Evolutionary conservation across 2,329 filamentous ascomycete species (phyloP).

Genomic region (Penicillium sp.): DNA sequence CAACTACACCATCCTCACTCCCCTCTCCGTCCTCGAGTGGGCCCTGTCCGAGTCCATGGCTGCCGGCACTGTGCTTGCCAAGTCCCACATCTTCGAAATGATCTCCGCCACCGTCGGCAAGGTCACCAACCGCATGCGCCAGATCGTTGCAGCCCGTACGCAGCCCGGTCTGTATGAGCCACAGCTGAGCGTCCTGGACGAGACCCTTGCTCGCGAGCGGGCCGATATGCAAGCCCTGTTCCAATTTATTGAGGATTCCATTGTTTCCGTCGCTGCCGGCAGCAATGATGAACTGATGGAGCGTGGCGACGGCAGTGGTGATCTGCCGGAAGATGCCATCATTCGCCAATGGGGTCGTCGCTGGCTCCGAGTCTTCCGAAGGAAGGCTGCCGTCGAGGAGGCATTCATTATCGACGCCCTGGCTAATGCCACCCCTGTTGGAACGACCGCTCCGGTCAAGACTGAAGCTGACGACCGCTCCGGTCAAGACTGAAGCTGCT

Average conservation of each 20-base stretch:
- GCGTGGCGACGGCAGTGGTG: slow-evolving; percentile 51
- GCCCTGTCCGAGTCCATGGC: slow-evolving; percentile 65
- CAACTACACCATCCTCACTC: slow-evolving; percentile 92
- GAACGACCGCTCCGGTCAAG: slow-evolving; percentile 32
- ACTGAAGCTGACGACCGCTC: slow-evolving; percentile 29
- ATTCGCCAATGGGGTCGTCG: slow-evolving; percentile 75
- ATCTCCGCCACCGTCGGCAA: slow-evolving; percentile 84
- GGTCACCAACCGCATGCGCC: slow-evolving; percentile 78
- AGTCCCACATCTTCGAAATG: slow-evolving; percentile 81
- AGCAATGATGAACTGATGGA: slow-evolving; percentile 73
- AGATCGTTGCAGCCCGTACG: slow-evolving; percentile 65
- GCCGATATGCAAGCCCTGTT: slow-evolving; percentile 75
- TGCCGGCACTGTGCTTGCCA: slow-evolving; percentile 64
- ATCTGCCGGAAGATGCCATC: slow-evolving; percentile 56
- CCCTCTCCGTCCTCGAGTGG: slow-evolving; percentile 83
- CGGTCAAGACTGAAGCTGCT: slow-evolving; percentile 16
- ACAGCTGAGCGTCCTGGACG: slow-evolving; percentile 58
- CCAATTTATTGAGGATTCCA: slow-evolving; percentile 70
- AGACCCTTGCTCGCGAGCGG: slow-evolving; percentile 65
- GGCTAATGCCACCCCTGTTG: slow-evolving; percentile 44
- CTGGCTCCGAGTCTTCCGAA: slow-evolving; percentile 79
- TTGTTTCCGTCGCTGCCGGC: slow-evolving; percentile 67
- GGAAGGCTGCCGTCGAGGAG: slow-evolving; percentile 82
- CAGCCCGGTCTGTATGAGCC: slow-evolving; percentile 52
- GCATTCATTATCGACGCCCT: slow-evolving; percentile 58